phyloP scores from a whole-genome alignment of 352 stramenopile genomes.

The Phytophthora aleatoria region DNA sequence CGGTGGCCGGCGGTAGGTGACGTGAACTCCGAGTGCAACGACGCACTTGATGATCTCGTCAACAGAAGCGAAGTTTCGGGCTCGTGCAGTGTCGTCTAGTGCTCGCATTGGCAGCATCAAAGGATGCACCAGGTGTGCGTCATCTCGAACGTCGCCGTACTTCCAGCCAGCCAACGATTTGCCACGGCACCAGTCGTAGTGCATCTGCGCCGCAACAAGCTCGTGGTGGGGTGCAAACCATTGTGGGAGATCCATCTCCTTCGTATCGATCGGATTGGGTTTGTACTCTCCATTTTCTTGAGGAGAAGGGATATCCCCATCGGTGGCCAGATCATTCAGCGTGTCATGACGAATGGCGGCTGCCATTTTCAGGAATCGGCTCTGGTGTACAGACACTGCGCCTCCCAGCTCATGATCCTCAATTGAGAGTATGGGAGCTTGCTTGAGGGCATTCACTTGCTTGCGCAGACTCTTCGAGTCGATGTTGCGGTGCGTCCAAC shows the following conservation, averaged over 20 bases:
- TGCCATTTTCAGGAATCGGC: constrained; percentile 38
- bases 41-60: constrained; percentile 68
- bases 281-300: constrained; percentile 27
- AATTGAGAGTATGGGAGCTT: constrained; percentile 38
- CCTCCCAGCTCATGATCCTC: constrained; percentile 50
- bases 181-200: constrained; percentile 69
- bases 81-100: constrained; percentile 38
- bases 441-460: constrained; percentile 51
- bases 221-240: constrained; percentile 42
- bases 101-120: constrained; percentile 58
- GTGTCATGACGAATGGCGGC: constrained; percentile 38
- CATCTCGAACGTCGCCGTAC: constrained; percentile 43
- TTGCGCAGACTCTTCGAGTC: constrained; percentile 54
- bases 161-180: constrained; percentile 57
- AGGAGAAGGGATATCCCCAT: background rate
- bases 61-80: constrained; percentile 52
- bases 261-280: constrained; percentile 48
- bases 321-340: constrained; percentile 15
- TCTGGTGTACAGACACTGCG: constrained; percentile 67
- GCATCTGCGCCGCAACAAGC: constrained; percentile 55
- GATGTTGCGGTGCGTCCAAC: constrained; percentile 71
- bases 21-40: constrained; percentile 53
- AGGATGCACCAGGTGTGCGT: constrained; percentile 49
- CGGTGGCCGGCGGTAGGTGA: constrained; percentile 24
- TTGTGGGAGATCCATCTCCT: constrained; percentile 28